phyloP scores from a whole-genome alignment of 108 stramenopile species.

The Phaeodactylum tricornutum region DNA sequence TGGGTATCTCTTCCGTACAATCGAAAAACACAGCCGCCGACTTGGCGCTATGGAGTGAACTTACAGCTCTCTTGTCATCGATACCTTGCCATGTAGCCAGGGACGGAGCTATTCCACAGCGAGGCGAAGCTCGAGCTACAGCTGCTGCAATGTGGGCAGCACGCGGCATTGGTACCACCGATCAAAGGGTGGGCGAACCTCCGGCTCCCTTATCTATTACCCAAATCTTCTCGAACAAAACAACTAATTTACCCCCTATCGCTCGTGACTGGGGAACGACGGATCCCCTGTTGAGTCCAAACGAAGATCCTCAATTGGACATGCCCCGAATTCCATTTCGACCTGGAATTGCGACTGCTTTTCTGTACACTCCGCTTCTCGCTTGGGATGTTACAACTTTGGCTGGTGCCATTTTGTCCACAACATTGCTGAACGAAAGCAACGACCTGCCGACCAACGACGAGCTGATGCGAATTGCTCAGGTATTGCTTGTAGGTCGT shows the following conservation, averaged over 20 bases:
- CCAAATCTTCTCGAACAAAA: conserved; percentile 12
- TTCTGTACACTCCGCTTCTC: conserved; percentile 70
- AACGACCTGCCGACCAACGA: conserved; percentile 20
- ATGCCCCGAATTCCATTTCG: conserved; percentile 54
- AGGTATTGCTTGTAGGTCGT: conserved; percentile 44
- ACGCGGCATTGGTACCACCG: conserved; percentile 34
- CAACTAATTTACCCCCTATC: conserved; percentile 15
- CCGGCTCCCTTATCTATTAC: conserved; percentile 50
- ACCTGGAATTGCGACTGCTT: conserved; percentile 67
- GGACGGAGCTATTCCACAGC: conserved; percentile 59
- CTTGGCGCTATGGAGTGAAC: conserved; percentile 45
- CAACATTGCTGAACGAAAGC: conserved; percentile 34
- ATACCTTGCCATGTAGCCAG: conserved; percentile 73
- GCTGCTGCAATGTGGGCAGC: conserved; percentile 81
- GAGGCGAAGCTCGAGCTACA: conserved; percentile 71
- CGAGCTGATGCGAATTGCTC: conserved; percentile 42
- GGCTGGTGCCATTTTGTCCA: conserved; percentile 72
- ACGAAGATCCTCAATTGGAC: neutral
- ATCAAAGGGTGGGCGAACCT: conserved; percentile 17
- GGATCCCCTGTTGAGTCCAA: conserved; percentile 28
- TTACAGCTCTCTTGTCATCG: conserved; percentile 59
- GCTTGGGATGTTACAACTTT: conserved; percentile 84
- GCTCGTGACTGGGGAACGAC: conserved; percentile 57
- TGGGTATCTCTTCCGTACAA: conserved; percentile 7
- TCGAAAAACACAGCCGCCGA: neutral